Evolutionary conservation across 176 grass and related monocot genomes (phyloP).

Genomic region (Oryza meyeriana): DNA sequence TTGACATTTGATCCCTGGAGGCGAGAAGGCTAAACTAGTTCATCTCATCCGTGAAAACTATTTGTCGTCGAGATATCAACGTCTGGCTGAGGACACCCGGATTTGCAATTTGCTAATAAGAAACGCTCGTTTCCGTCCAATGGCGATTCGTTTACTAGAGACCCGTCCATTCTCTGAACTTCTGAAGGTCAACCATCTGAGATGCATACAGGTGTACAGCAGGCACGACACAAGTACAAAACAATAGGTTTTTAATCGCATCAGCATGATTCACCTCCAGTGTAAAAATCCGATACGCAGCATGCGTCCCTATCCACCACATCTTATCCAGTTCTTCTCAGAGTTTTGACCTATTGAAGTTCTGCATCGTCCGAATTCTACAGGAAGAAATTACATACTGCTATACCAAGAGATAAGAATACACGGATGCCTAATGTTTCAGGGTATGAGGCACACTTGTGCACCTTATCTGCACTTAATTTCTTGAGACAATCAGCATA

Average conservation of each 20-base stretch:
- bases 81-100: background rate
- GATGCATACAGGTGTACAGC: background rate
- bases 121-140: background rate
- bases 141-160: background rate
- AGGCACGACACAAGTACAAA: background rate
- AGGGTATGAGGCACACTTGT: too few relatives aligned
- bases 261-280: background rate
- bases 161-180: background rate
- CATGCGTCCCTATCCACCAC: background rate
- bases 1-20: background rate
- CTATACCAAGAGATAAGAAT: background rate
- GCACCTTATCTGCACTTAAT: background rate
- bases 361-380: background rate
- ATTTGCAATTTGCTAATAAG: background rate
- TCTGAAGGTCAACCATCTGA: background rate
- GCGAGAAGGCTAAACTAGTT: background rate
- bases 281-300: background rate
- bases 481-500: background rate
- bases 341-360: background rate
- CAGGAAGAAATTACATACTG: background rate
- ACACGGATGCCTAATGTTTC: background rate
- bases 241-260: background rate
- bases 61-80: background rate
- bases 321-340: background rate
- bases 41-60: background rate